Conservation (phyloP, 2,329 filamentous ascomycete genomes). For the Pseudocercospora pini-densiflorae region DNA sequence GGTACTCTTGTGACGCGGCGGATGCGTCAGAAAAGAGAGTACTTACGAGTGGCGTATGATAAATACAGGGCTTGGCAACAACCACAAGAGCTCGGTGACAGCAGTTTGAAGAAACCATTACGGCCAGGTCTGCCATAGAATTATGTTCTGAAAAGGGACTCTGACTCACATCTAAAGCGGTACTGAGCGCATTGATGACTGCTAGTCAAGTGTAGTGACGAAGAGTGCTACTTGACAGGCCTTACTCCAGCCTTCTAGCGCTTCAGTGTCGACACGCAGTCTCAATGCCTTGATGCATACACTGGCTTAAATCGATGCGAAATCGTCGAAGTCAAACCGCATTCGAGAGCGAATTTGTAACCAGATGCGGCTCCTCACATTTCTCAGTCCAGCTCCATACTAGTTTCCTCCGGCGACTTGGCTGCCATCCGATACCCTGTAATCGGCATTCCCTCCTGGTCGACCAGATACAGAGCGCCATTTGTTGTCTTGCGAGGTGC, state of each 20-base stretch:
- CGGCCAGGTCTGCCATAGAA: too few relatives aligned
- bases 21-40: background rate
- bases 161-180: background rate
- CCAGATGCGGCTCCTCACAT: background rate
- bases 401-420: background rate
- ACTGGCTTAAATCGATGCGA: background rate
- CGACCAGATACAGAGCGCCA: background rate
- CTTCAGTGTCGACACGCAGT: background rate
- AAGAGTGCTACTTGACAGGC: background rate
- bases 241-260: background rate
- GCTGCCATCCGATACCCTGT: constrained; percentile 12
- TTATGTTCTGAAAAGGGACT: background rate
- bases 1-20: background rate
- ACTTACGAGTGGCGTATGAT: background rate
- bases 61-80: background rate
- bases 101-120: too few relatives aligned
- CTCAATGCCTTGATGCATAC: background rate
- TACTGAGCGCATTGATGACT: background rate
- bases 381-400: background rate
- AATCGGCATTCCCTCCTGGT: constrained; percentile 9
- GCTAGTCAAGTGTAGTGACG: background rate
- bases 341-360: background rate
- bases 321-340: background rate
- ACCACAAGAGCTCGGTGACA: background rate
- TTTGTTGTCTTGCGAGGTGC: background rate